Evolutionary conservation across 108 stramenopile species (phyloP), one percentile per base, ranked within the genome.

Genomic region (Fragilaria crotonensis): DNA sequence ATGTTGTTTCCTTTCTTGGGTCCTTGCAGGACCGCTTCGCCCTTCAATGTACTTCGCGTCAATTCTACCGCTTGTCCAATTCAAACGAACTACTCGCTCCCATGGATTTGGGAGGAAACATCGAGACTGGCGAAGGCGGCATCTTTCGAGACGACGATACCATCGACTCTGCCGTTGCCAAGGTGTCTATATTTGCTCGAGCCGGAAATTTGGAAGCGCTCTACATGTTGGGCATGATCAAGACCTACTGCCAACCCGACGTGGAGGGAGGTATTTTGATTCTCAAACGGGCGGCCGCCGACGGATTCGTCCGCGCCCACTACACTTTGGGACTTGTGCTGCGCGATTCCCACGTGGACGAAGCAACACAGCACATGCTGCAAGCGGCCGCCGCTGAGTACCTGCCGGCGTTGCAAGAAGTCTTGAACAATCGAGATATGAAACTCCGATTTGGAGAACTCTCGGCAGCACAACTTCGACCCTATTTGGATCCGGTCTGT

Each of bases 151-250:
- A 80, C 25, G 27, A 73, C 41, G 78, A 81, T 62, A 73, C 77
- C 32, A 66, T 79, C 49, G 56, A 70, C 19, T 64, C 73, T 30
- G 80, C 76, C 3, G 62, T 68, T 5, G 66, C 52, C 26, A 48
- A 48, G 26, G 54, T 75, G 44, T 30, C 68, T 29, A 68, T 71
- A 23, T 91, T 80, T 59, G 79, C 74, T 20, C 70, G 58, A 14
- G 84, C 84, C 18, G 82, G 84, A 45, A 91, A 91, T 54, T 49
- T 82, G 45, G 75, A 91, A 54, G 84, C 86, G 5, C 70, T 81
- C 20, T 86, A 91, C 73, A 87, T 87, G 80, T 89, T 85, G n/a
- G 84, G 83, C 25, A 84, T 87, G 72, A 77, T 91, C 27, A 70
- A 77, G 19, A 71, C 77, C 65, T 91, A 91, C 57, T 87, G 90